Evolutionary conservation across 495 filamentous ascomycete genomes (phyloP).

Genomic region (Corynascus novoguineensis): DNA sequence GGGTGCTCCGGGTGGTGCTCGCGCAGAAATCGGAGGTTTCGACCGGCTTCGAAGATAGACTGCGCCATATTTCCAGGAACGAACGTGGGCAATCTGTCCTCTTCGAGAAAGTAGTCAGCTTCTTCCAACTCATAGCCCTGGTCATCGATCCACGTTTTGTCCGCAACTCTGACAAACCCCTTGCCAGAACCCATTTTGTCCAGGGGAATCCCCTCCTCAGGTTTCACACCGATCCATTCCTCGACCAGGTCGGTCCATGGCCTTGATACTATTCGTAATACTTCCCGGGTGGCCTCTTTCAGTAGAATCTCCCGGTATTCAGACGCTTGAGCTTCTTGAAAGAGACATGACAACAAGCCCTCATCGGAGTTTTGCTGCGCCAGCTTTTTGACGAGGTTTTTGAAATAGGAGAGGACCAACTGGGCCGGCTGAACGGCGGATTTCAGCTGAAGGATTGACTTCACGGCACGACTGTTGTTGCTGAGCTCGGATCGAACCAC

Average conservation of each 20-base stretch:
- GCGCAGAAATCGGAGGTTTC: conserved; percentile 68
- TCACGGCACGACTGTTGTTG: conserved; percentile 32
- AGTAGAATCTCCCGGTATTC: conserved; percentile 60
- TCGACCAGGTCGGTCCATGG: conserved; percentile 71
- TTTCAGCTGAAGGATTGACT: conserved; percentile 65
- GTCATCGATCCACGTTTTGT: conserved; percentile 51
- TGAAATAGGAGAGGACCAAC: conserved; percentile 57
- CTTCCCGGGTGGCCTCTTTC: conserved; percentile 56
- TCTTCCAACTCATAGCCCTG: conserved; percentile 46
- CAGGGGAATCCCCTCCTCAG: conserved; percentile 46
- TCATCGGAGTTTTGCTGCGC: conserved; percentile 56
- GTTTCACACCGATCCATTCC: conserved; percentile 70
- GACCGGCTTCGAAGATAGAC: conserved; percentile 69
- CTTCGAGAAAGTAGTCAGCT: conserved; percentile 55
- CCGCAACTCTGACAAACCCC: conserved; percentile 58
- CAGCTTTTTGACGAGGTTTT: conserved; percentile 51
- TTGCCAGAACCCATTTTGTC: conserved; percentile 42
- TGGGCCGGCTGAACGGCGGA: conserved; percentile 57
- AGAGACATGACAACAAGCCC: conserved; percentile 61
- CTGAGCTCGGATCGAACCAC: conserved; percentile 54
- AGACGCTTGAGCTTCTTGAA: conserved; percentile 55
- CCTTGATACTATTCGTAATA: conserved; percentile 56
- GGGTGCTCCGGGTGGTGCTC: conserved; percentile 73
- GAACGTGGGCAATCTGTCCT: conserved; percentile 59
- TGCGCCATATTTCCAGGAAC: conserved; percentile 59